Evolutionary conservation across 345 rosid genomes (phyloP), one percentile per base, ranked within the genome.

Genomic region (Corchorus olitorius): DNA sequence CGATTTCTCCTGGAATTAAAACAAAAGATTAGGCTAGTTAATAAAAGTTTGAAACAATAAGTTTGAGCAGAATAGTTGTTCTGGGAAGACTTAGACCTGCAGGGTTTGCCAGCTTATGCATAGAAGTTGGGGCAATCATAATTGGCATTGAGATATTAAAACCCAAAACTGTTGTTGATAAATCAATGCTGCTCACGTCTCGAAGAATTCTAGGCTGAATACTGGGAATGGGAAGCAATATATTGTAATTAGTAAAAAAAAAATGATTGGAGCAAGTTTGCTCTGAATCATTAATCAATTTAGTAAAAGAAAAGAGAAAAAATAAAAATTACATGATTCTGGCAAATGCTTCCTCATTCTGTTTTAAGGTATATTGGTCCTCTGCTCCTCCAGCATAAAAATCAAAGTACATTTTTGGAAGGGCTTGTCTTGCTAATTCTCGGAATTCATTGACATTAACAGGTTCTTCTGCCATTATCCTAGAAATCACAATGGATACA

Each of bases 321-420:
- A 27, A 27, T 0, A 72, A 37, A 15, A 8, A 43, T 74, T 83
- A 92, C 98, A 53, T 79, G 77, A 90, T 94, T 82, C 90, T 83
- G 6, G 46, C 79, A 80, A 89, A 92, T 16, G 94, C 92, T 80
- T 88, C 87, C 50, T 76, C 79, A 43, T 94, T 94, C 75, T 88
- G 90, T 59, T 84, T 81, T 45, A 94, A 82, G 0, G 96, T 87
- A 68, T 88, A 73, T 78, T 91, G 80, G 75, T 92, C 98, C 81
- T 89, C 96, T 4, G 97, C 91, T 84, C 92, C 97, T 41, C 93
- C 96, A 3, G 83, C 65, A 50, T 77, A 92, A 84, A 80, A 93
- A 74, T 90, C 97, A 68, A 81, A 93, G 83, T 86, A 89, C 98
- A 90, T 88, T 80, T 93, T 93, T 9, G 92, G 98, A 56, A 95